phyloP scores from a whole-genome alignment of 2,329 filamentous ascomycete genomes.

The Didymella arachidicola region DNA sequence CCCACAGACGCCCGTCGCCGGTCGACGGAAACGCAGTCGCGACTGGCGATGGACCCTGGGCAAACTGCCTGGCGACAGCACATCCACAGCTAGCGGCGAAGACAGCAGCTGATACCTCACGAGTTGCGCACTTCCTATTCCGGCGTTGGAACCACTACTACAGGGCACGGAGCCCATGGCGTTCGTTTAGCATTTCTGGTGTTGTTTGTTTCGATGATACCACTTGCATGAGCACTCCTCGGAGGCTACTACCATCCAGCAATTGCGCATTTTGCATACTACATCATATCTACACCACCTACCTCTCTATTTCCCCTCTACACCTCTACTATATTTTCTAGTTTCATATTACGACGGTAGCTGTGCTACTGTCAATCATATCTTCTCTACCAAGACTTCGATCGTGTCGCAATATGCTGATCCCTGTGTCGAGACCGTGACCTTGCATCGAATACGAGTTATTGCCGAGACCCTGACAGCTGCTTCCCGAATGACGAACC shows the following conservation, averaged over 20 bases:
- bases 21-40: constrained; percentile 61
- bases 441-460: constrained; percentile 4
- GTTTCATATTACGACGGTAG: constrained; percentile 19
- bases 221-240: constrained; percentile 25
- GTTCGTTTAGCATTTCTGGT: constrained; percentile 40
- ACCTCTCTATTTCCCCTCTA: constrained; percentile 7
- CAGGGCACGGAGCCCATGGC: constrained; percentile 25
- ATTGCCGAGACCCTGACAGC: constrained; percentile 1
- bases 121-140: neutral
- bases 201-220: constrained; percentile 42
- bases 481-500: constrained; percentile 1
- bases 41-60: constrained; percentile 67
- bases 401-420: neutral
- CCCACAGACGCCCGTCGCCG: constrained; percentile 62
- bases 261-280: constrained; percentile 11
- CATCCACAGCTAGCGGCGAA: constrained; percentile 35
- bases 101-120: constrained; percentile 38
- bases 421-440: neutral
- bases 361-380: constrained; percentile 24
- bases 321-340: constrained; percentile 15
- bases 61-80: constrained; percentile 46
- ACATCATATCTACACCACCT: constrained; percentile 3
- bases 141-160: constrained; percentile 10
- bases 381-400: neutral
- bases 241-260: constrained; percentile 11